Evolutionary conservation across 306 rosid species (phyloP).

Genomic region (Trifolium pratense): DNA sequence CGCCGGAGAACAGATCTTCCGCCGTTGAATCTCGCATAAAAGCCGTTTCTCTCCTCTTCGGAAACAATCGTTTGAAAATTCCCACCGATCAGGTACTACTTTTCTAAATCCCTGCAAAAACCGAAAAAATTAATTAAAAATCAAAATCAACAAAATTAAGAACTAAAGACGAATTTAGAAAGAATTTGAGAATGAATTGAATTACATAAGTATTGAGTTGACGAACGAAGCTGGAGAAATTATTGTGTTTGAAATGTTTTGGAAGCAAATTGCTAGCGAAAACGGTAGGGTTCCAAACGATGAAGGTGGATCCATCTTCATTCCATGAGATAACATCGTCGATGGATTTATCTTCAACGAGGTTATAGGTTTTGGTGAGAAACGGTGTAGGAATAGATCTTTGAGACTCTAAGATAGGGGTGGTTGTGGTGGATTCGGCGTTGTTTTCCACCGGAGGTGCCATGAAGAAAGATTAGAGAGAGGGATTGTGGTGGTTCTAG

Average conservation of each 20-base stretch:
- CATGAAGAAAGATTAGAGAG: constrained; percentile 39
- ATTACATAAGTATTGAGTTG: constrained; percentile 92
- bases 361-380: constrained; percentile 72
- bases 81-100: constrained; percentile 93
- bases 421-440: constrained; percentile 39
- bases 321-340: constrained; percentile 90
- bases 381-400: constrained; percentile 82
- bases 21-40: constrained; percentile 77
- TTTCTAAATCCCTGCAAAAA: constrained; percentile 75
- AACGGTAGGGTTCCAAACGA: constrained; percentile 90
- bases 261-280: constrained; percentile 92
- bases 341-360: constrained; percentile 73
- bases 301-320: constrained; percentile 87
- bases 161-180: neutral
- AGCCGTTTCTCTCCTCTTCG: constrained; percentile 73
- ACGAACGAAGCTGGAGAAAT: constrained; percentile 94
- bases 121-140: neutral
- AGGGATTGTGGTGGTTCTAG: constrained; percentile 60
- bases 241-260: constrained; percentile 84
- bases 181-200: neutral
- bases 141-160: neutral
- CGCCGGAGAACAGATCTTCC: constrained; percentile 52
- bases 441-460: constrained; percentile 53
- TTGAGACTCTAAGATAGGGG: constrained; percentile 48
- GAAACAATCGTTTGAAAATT: constrained; percentile 78